These are phyloP conservation scores for Fagus sylvatica DNA, from an alignment of 306 rosid species.

Conservation along the genomic window DNA sequence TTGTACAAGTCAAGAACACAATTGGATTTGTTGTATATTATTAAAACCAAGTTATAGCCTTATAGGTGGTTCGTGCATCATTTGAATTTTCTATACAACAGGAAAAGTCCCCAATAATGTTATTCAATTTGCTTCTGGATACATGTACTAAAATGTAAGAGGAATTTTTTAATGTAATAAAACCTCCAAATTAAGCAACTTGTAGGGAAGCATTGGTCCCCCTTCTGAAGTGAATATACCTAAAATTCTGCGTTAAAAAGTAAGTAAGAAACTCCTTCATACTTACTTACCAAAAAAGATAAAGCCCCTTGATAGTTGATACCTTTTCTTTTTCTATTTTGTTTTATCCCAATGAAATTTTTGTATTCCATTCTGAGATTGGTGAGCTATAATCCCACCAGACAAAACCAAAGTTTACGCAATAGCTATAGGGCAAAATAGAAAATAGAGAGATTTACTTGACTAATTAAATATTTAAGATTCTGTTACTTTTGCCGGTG, in stretches of 20 bases:
- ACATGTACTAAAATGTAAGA: not conserved
- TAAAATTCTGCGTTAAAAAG: not conserved
- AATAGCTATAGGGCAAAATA: not conserved
- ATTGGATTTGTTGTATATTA: not conserved
- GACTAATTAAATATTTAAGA: not conserved
- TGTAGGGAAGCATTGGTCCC: not conserved
- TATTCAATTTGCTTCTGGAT: not conserved
- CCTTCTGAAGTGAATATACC: not conserved
- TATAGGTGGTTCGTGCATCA: not conserved
- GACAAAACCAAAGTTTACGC: too few species aligned
- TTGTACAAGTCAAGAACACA: not conserved
- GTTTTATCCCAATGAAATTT: not conserved
- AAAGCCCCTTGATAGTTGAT: not conserved
- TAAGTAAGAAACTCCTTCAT: not conserved
- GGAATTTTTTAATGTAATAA: not conserved
- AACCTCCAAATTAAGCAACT: not conserved
- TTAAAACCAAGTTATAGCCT: not conserved
- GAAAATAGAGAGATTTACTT: not conserved
- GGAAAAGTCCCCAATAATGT: not conserved
- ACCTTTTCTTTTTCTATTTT: not conserved
- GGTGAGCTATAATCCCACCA: too few species aligned
- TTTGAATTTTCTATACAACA: not conserved
- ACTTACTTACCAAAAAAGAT: not conserved
- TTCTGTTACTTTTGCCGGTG: not conserved
- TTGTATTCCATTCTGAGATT: too few species aligned